Percentiles rank a stretch among this genome's conserved stretches.
Evolutionary conservation across 495 filamentous ascomycete species (phyloP).

Genomic region (Podospora pseudocomata): DNA sequence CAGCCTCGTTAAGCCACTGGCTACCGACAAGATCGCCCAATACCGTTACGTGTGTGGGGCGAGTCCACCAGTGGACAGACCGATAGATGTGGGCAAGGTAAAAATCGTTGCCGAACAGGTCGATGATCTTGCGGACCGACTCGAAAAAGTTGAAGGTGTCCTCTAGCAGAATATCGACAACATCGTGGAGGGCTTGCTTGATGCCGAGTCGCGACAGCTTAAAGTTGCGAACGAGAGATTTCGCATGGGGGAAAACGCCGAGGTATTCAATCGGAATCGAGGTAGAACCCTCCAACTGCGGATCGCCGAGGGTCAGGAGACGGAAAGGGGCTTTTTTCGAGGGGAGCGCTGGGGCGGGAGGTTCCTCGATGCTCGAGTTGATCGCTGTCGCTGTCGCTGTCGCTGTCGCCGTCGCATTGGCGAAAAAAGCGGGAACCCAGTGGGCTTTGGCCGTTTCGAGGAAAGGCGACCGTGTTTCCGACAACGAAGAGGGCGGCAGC

Average conservation of each 20-base stretch:
- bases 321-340: slow-evolving; percentile 64
- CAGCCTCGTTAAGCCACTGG: slow-evolving; percentile 85
- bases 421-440: slow-evolving; percentile 22
- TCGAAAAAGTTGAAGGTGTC: slow-evolving; percentile 63
- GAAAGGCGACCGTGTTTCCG: slow-evolving; percentile 36
- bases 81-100: slow-evolving; percentile 93
- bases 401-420: slow-evolving; percentile 17
- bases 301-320: slow-evolving; percentile 86
- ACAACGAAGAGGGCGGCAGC: slow-evolving; percentile 40
- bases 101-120: slow-evolving; percentile 88
- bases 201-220: slow-evolving; percentile 43
- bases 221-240: slow-evolving; percentile 50
- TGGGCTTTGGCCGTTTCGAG: slow-evolving; percentile 51
- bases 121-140: slow-evolving; percentile 70
- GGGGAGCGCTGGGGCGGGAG: slow-evolving; percentile 22
- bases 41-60: slow-evolving; percentile 83
- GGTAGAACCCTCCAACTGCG: slow-evolving; percentile 91
- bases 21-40: slow-evolving; percentile 92
- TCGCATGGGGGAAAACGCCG: slow-evolving; percentile 56
- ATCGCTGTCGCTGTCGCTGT: slow-evolving; percentile 15
- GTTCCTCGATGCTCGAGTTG: not conserved
- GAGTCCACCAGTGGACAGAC: slow-evolving; percentile 73
- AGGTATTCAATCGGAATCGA: slow-evolving; percentile 63
- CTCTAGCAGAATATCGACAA: slow-evolving; percentile 52
- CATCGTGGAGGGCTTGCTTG: slow-evolving; percentile 45